Base-by-base conservation (phyloP, 2,329 filamentous ascomycete genomes). In the Talaromyces funiculosus region DNA sequence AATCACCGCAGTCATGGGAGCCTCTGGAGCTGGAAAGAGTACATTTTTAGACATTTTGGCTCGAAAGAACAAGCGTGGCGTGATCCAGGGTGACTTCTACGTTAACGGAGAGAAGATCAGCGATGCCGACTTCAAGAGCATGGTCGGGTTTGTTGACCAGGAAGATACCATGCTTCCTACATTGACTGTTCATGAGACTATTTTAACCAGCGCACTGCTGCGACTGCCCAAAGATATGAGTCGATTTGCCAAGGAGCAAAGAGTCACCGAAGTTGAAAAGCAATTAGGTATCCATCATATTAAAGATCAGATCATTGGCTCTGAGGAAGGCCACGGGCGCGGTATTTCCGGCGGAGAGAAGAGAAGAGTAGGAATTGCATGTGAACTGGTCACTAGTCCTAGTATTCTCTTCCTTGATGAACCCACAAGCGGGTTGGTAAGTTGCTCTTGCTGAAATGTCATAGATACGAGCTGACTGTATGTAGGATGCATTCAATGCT, bases 311-410 rank as follows among this genome's bases (percentile, higher is more conserved):
- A 81, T 96, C 56, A 97, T 99, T 68, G 94, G 94, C 2, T 97
- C 93, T 0, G 94, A 97, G 75, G 94, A 99, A 77, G 91, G 90
- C 56, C 92, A 88, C 63, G 92, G 92, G 10, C 90, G 94, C 63
- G 95, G 95, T 31, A 97, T 99, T 59, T 99, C 94, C 60, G 94
- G 94, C 57, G 94, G 94, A 65, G 94, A 99, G 77, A 97, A 97
- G 77, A 86, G 94, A 65, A 87, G 94, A 69, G 94, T 99, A 53
- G 92, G 92, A 53, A 99, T 99, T 70, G 94, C 95, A 53, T 99
- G 95, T 75, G 94, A 99, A 72, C 84, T 99, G 59, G 94, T 99
- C 62, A 99, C 94, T 4, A 97, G 92, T 69, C 94, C 94, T 3
- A 97, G 92, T 62, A 97, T 99, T 64, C 84, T 99, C 20, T 97